Evolutionary conservation across 2,329 filamentous ascomycete genomes (phyloP), one percentile per base, ranked within the genome.

Genomic region (Microsporum canis): DNA sequence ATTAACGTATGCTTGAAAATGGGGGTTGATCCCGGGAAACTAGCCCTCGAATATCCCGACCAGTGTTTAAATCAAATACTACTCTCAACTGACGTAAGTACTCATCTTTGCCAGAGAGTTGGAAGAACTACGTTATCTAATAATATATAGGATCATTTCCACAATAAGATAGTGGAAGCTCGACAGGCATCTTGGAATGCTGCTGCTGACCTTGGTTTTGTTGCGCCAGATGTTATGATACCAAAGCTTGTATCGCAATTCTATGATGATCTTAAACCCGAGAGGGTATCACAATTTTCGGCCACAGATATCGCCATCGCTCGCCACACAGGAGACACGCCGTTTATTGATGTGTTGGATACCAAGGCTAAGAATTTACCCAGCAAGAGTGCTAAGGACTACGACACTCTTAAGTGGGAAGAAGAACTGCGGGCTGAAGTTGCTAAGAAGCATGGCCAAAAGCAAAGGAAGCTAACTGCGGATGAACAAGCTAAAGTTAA

Each of bases 391-490:
- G 87, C 84, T 57, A 96, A 95, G 72, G 94, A 97, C 71, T 96
- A 96, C 68, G 90, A 99, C 68, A 95, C 90, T 1, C 75, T 96
- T 45, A 96, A 96, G 74, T 99, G 95, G 94, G 94, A 99, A 74
- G 88, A 92, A 71, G 94, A 99, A 65, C 80, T 99, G 5, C 82
- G 91, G 61, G 82, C 84, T 43, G 90, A 96, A 68, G 76, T 99
- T 45, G 91, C 91, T n/a, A 82, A 89, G 71, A 99, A 97, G 78
- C 96, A 92, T 73, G 92, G 92, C 0, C 73, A 76, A 53, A 84
- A 88, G 63, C 85, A 90, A 68, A 92, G 91, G 77, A 99, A 96
- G 75, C 83, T 97, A 7, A 94, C 89, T 0, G 76, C 89, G 0
- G 94, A 97, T 39, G 92, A 99, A 69, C 87, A 87, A 66, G 83